These are phyloP conservation scores for Chaetothyriales sp. DNA, from an alignment of 2,329 filamentous ascomycete species.

Conservation along the genomic window DNA sequence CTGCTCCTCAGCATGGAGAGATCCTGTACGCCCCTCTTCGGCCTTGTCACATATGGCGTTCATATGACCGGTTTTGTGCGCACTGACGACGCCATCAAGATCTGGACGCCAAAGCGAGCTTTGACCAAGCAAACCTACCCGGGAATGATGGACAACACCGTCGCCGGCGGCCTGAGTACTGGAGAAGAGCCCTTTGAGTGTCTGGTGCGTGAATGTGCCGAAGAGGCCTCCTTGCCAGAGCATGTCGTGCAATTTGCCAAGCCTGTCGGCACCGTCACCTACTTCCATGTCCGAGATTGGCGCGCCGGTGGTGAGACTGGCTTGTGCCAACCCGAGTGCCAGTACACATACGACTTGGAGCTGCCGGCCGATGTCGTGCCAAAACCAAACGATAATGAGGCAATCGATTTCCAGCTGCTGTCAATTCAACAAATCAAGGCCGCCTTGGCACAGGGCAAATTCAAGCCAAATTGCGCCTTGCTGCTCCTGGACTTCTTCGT, in stretches of 20 bases:
- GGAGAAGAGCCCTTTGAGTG: conserved; percentile 70
- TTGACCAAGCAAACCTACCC: conserved; percentile 73
- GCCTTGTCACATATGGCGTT: conserved; percentile 63
- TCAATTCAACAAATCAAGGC: conserved; percentile 61
- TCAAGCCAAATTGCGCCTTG: conserved; percentile 85
- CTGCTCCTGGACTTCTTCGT: conserved; percentile 83
- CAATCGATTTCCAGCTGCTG: conserved; percentile 69
- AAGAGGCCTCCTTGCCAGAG: conserved; percentile 73
- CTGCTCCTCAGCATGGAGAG: conserved; percentile 65
- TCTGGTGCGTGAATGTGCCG: conserved; percentile 69
- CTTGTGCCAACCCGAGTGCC: conserved; percentile 75
- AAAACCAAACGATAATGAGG: conserved; percentile 74
- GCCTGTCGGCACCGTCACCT: conserved; percentile 60
- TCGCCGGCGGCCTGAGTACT: conserved; percentile 71
- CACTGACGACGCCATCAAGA: conserved; percentile 45
- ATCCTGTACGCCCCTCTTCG: conserved; percentile 59
- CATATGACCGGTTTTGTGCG: conserved; percentile 65
- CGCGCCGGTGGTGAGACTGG: conserved; percentile 67
- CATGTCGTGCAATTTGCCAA: conserved; percentile 50
- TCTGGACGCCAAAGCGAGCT: conserved; percentile 75
- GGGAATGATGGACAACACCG: conserved; percentile 88
- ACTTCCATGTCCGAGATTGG: conserved; percentile 66
- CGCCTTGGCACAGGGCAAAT: conserved; percentile 57
- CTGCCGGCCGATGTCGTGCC: conserved; percentile 55
- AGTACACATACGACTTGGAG: conserved; percentile 84